These are phyloP conservation scores for Aspergillus sp. DNA, from an alignment of 2,329 filamentous ascomycete genomes.

Conservation along the genomic window DNA sequence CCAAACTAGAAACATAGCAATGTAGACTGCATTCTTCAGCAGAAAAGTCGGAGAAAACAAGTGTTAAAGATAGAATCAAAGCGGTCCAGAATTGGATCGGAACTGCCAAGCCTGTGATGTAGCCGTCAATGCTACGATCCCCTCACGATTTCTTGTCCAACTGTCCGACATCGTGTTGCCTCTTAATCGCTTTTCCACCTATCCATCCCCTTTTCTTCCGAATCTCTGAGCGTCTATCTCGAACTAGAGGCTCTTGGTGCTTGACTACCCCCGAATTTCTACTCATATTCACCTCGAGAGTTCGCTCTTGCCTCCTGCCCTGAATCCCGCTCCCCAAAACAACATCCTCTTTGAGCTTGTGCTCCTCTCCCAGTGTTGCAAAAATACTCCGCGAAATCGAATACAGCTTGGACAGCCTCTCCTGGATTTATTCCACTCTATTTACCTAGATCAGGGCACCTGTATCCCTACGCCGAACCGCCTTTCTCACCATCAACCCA, in stretches of 20 bases:
- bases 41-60: neutral
- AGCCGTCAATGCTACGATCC: constrained; percentile 16
- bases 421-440: neutral
- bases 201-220: neutral
- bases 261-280: neutral
- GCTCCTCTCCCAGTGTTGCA: constrained; percentile 3
- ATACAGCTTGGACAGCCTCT: neutral
- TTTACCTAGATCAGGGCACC: neutral
- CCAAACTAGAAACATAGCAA: neutral
- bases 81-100: constrained; percentile 20
- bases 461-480: neutral
- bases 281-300: neutral
- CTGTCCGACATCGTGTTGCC: neutral
- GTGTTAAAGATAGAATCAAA: constrained; percentile 8
- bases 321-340: constrained; percentile 1
- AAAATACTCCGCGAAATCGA: constrained; percentile 6
- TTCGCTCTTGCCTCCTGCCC: constrained; percentile 11
- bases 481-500: neutral
- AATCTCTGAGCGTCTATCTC: neutral
- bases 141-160: constrained; percentile 21
- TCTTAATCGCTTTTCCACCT: neutral
- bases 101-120: constrained; percentile 18
- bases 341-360: constrained; percentile 1
- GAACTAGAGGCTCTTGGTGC: neutral
- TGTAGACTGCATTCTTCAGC: neutral